Percentiles rank a stretch among this genome's conserved stretches.
These are phyloP conservation scores for Ceratobasidium sp. DNA, from an alignment of 1,284 basidiomycete genomes.

Conservation along the genomic window DNA sequence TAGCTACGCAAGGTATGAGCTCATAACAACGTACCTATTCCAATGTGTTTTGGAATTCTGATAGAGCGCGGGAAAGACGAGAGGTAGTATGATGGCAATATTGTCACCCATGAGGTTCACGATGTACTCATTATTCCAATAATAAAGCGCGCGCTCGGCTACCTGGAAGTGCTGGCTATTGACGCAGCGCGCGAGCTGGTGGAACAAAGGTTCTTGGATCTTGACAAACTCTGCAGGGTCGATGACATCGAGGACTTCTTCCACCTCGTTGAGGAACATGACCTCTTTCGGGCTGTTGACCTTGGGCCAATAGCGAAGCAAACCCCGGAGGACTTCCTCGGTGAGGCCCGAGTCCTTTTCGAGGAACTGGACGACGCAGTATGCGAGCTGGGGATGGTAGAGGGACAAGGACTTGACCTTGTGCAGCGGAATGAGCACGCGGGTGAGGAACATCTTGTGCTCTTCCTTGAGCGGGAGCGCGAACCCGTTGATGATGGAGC, in stretches of 20 bases:
- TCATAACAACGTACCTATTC: conserved; percentile 83
- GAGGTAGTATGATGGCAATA: conserved; percentile 87
- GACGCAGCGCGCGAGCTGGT: conserved; percentile 96
- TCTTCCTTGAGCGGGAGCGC: conserved; percentile 98
- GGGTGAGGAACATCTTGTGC: conserved; percentile 97
- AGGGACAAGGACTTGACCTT: conserved; percentile 97
- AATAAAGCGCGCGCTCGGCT: conserved; percentile 91
- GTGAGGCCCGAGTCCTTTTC: conserved; percentile 96
- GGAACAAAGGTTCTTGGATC: conserved; percentile 94
- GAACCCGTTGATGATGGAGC: conserved; percentile 99
- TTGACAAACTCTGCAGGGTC: conserved; percentile 97
- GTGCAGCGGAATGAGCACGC: conserved; percentile 96
- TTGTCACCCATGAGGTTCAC: conserved; percentile 99
- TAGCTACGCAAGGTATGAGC: conserved; percentile 36
- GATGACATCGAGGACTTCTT: conserved; percentile 98
- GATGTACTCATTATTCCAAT: conserved; percentile 99
- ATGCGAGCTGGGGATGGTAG: conserved; percentile 98
- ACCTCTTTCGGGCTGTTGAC: conserved; percentile 99
- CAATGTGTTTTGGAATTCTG: conserved; percentile 98
- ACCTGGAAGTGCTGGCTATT: conserved; percentile 99
- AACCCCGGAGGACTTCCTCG: conserved; percentile 94
- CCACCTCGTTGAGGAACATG: conserved; percentile 99
- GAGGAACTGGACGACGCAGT: conserved; percentile 98
- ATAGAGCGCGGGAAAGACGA: conserved; percentile 98
- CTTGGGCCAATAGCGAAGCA: conserved; percentile 98